Percentiles rank a stretch among this genome's conserved stretches.
Conservation (phyloP, 495 filamentous ascomycete genomes). For the Penicillium turbatum region DNA sequence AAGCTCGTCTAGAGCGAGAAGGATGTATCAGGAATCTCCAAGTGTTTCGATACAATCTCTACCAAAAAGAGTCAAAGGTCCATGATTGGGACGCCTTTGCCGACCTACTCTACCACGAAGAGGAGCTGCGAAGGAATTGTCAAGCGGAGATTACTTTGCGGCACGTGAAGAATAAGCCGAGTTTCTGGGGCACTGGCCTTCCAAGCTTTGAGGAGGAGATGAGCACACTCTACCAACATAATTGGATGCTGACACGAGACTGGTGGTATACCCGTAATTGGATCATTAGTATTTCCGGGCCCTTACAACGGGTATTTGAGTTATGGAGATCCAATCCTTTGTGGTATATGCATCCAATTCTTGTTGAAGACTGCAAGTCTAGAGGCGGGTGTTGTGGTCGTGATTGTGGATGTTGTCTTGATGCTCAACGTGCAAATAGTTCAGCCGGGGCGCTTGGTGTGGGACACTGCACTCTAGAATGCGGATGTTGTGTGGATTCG, state of each 20-base stretch:
- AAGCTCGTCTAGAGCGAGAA: constrained; percentile 6
- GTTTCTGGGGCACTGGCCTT: not conserved
- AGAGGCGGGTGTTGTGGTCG: constrained; percentile 10
- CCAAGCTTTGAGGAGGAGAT: not conserved
- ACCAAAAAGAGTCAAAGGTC: constrained; percentile 5
- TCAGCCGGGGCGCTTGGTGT: constrained; percentile 7
- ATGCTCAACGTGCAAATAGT: constrained; percentile 9
- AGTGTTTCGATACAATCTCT: constrained; percentile 10
- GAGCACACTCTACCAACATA: not conserved
- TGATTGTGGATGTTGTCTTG: constrained; percentile 13
- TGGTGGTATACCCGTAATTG: not conserved
- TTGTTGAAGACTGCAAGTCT: constrained; percentile 11
- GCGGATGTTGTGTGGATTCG: constrained; percentile 1
- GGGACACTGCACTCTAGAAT: constrained; percentile 9
- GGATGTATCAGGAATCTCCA: constrained; percentile 8
- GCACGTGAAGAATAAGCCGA: not conserved
- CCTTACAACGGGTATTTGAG: constrained; percentile 5
- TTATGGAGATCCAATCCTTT: constrained; percentile 11
- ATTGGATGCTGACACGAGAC: not conserved
- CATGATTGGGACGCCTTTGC: not conserved
- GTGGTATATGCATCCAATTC: constrained; percentile 11
- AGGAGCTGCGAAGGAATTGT: constrained; percentile 9
- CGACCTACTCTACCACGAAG: constrained; percentile 6
- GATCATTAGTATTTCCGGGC: not conserved
- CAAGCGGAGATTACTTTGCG: constrained; percentile 9